phyloP scores from a whole-genome alignment of 129 eudicot genomes.

The Centaurea solstitialis region DNA sequence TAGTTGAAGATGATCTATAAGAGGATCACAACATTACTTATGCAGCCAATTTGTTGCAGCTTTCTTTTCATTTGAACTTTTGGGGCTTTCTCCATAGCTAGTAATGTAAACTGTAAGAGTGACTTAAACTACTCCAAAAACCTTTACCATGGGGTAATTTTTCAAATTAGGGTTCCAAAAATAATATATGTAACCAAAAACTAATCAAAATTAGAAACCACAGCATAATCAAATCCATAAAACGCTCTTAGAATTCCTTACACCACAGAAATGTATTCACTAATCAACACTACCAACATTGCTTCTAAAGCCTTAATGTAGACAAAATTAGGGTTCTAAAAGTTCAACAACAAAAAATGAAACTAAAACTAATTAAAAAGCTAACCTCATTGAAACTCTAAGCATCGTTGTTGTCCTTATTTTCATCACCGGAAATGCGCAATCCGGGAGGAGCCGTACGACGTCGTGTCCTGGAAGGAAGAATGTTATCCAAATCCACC shows the following conservation, averaged over 20 bases:
- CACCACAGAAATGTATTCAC: background rate
- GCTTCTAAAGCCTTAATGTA: constrained; percentile 21
- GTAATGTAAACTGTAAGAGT: too few species aligned
- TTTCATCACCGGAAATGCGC: constrained; percentile 34
- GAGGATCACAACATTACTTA: background rate
- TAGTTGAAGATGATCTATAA: background rate
- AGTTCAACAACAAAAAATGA: background rate
- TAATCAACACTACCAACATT: constrained; percentile 22
- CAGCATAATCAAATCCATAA: constrained; percentile 11
- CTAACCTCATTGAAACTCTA: constrained; percentile 31
- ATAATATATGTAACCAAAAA: background rate
- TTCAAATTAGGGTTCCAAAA: background rate
- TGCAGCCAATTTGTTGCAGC: background rate
- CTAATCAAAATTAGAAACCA: constrained; percentile 9
- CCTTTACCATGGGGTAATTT: background rate
- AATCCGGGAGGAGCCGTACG: constrained; percentile 48
- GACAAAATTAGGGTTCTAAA: constrained; percentile 4
- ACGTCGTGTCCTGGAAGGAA: constrained; percentile 92
- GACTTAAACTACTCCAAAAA: background rate
- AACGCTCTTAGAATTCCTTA: constrained; percentile 7
- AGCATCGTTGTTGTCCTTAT: constrained; percentile 28
- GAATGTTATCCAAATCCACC: constrained; percentile 91
- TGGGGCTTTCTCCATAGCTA: background rate
- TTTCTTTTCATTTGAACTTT: background rate
- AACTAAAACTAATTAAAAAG: background rate